Evolutionary conservation across 2,329 filamentous ascomycete species (phyloP), one percentile per base, ranked within the genome.

Genomic region (Teratosphaeria pseudoeucalypti): DNA sequence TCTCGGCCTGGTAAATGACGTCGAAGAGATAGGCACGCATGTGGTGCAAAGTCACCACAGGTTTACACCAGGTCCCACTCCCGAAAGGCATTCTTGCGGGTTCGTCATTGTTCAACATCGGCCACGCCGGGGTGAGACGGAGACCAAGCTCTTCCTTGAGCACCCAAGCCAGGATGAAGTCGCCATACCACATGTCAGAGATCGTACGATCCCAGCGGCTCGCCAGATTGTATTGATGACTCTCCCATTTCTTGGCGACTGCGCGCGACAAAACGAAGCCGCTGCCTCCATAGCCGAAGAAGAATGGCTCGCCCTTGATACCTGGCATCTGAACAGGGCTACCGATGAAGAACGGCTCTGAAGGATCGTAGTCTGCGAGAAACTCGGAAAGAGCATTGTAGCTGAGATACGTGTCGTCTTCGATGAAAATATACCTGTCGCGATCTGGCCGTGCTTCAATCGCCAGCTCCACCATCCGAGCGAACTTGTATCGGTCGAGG

Each of bases 401-500:
- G 9, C 73, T 69, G 6, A 77, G 62, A 60, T 75, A 80, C 52
- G 79, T 82, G 65, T 82, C 79, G 0, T 77, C 77, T 63, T 82
- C 79, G 54, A 80, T 74, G 65, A 82, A 81, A 59, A 82, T 75
- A 63, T 79, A 82, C 75, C 80, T 82, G 52, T 77, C 71, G 55
- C 73, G 74, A 27, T 79, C 71, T 3, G 77, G 76, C 52, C 68
- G 66, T 59, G 72, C 70, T 27, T 9, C 78, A 77, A 70, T 43
- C 72, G 71, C 63, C 79, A 76, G 6, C 14, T 72, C 66, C 61
- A 82, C 71, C 74, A 79, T 79, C 52, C 79, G 77, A 27, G 82
- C 66, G 60, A 81, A 81, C 65, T 82, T 82, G 71, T 76, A 81
- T 63, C 78, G 79, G 70, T 82, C 80, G 27, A 81, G 72, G 19